Evolutionary conservation across 768 basidiomycete species (phyloP).

Genomic region (Boletellus emodensis): DNA sequence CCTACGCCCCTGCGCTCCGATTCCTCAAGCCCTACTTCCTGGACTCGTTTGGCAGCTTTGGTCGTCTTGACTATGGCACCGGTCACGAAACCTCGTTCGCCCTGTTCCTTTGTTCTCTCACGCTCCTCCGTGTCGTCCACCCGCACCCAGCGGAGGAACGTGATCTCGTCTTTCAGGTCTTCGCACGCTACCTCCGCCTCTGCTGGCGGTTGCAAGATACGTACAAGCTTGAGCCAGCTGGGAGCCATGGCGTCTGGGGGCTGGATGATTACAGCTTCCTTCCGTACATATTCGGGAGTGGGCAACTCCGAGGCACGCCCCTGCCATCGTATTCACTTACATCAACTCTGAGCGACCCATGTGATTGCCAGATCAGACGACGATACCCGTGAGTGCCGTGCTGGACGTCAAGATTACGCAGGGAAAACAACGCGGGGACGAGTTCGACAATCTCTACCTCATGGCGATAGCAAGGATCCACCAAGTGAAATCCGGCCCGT

Average conservation of each 20-base stretch:
- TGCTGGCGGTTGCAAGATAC: slow-evolving; percentile 85
- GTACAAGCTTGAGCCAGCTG: slow-evolving; percentile 92
- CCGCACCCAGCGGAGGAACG: slow-evolving; percentile 62
- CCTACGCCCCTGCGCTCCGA: slow-evolving; percentile 45
- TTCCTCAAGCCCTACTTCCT: slow-evolving; percentile 76
- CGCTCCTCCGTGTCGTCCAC: slow-evolving; percentile 63
- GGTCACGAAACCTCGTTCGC: slow-evolving; percentile 93
- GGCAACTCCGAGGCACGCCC: slow-evolving; percentile 70
- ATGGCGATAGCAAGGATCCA: slow-evolving; percentile 74
- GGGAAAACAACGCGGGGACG: slow-evolving; percentile 19
- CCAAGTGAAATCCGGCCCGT: slow-evolving; percentile 81
- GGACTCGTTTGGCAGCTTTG: slow-evolving; percentile 84
- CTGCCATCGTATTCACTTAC: neutral
- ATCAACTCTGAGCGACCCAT: slow-evolving; percentile 1
- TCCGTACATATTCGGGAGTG: slow-evolving; percentile 88
- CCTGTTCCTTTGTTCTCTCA: slow-evolving; percentile 68
- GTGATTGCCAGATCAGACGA: slow-evolving; percentile 48
- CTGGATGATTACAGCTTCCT: slow-evolving; percentile 90
- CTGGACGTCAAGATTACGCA: slow-evolving; percentile 47
- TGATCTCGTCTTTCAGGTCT: slow-evolving; percentile 54
- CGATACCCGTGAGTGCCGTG: slow-evolving; percentile 61
- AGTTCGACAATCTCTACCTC: slow-evolving; percentile 71
- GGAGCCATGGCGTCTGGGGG: slow-evolving; percentile 98
- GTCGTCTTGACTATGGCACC: slow-evolving; percentile 93
- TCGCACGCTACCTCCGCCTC: slow-evolving; percentile 72